These are phyloP conservation scores for Xerocomus spinulosus DNA, from an alignment of 768 basidiomycete species.

Conservation along the genomic window DNA sequence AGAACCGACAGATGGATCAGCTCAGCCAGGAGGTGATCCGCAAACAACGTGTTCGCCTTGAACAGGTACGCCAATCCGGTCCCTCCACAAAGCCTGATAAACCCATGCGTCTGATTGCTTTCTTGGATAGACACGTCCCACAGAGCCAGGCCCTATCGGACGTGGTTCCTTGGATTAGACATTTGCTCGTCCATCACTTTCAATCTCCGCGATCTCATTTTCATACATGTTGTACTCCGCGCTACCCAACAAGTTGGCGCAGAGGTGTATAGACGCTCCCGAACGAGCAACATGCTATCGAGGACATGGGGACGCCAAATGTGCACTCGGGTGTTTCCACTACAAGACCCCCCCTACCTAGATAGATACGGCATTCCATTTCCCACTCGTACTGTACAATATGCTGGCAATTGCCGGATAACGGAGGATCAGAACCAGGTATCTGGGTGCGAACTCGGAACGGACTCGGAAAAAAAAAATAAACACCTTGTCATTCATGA, in stretches of 20 bases:
- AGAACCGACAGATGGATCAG: constrained; percentile 55
- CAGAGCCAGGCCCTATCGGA: constrained; percentile 45
- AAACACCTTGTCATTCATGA: constrained; percentile 17
- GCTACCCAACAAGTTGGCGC: constrained; percentile 1
- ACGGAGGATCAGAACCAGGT: background rate
- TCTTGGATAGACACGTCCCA: no score
- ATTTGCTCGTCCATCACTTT: constrained; percentile 24
- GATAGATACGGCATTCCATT: background rate
- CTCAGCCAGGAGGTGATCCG: constrained; percentile 68
- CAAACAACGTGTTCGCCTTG: constrained; percentile 66
- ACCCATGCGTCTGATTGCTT: no score
- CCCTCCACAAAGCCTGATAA: no score
- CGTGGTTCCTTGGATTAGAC: constrained; percentile 41
- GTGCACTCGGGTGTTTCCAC: no score
- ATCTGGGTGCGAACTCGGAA: no score
- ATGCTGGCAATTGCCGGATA: background rate
- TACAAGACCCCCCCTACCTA: no score
- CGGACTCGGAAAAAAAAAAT: no score
- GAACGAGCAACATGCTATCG: background rate
- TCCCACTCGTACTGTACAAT: background rate
- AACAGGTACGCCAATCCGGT: background rate
- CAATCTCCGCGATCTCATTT: constrained; percentile 24
- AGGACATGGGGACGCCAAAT: background rate
- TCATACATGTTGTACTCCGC: constrained; percentile 8
- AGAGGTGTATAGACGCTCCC: background rate